Percentiles rank a stretch among this genome's conserved stretches.
Evolutionary conservation across 2,329 filamentous ascomycete species (phyloP).

Genomic region (Fusarium illudens): DNA sequence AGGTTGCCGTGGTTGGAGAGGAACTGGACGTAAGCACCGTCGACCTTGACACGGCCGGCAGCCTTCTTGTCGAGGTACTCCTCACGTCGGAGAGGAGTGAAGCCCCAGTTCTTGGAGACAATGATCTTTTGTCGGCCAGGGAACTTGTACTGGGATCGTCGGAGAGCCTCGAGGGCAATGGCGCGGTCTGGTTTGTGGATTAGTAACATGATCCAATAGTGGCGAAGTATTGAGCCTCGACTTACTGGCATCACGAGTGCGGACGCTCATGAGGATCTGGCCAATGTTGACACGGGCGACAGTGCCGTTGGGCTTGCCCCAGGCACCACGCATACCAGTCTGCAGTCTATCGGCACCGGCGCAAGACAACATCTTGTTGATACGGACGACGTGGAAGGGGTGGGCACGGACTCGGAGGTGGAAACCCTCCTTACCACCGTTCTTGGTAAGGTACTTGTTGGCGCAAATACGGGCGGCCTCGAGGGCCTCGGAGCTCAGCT

Average conservation of each 20-base stretch:
- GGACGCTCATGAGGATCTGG: constrained; percentile 97
- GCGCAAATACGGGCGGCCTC: constrained; percentile 99
- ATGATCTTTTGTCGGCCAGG: constrained; percentile 99
- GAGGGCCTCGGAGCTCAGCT: constrained; percentile 98
- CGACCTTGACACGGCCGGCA: constrained; percentile 91
- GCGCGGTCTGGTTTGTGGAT: constrained; percentile 71
- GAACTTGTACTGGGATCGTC: constrained; percentile 99
- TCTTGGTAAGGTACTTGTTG: constrained; percentile 94
- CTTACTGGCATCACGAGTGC: constrained; percentile 92
- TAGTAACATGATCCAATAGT: constrained; percentile 38
- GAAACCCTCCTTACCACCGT: constrained; percentile 76
- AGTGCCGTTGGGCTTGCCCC: constrained; percentile 98
- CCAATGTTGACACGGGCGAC: constrained; percentile 99
- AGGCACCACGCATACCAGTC: constrained; percentile 99
- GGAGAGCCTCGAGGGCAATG: constrained; percentile 96
- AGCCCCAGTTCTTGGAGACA: constrained; percentile 99
- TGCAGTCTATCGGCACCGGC: constrained; percentile 99
- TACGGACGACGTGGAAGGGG: constrained; percentile 99
- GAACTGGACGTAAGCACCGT: constrained; percentile 99
- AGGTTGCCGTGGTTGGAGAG: constrained; percentile 91
- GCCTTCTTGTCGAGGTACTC: constrained; percentile 97
- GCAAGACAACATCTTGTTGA: constrained; percentile 99
- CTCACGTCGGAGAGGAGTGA: constrained; percentile 97
- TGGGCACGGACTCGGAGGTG: constrained; percentile 85
- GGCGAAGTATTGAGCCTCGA: constrained; percentile 40